Conservation (phyloP, 306 rosid species). For the Vachellia pachyceras region DNA sequence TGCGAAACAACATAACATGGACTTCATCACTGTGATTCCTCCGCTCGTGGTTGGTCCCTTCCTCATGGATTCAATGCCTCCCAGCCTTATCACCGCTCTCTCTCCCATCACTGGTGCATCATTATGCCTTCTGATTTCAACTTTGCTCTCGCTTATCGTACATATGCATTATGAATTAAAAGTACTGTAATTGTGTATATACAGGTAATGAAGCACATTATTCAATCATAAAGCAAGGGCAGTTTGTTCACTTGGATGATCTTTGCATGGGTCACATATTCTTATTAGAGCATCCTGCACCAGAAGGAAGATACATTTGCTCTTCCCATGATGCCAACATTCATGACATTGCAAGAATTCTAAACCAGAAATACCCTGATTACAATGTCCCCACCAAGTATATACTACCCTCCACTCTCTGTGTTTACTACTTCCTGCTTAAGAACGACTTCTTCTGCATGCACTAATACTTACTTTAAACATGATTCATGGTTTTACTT, state of each 20-base stretch:
- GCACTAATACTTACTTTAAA: too few species aligned
- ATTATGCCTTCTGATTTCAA: neutral
- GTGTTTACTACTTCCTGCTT: too few species aligned
- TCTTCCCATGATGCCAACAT: conserved; percentile 62
- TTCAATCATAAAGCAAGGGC: conserved; percentile 64
- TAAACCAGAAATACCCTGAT: conserved; percentile 53
- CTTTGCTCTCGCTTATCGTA: neutral
- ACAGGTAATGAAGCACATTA: conserved; percentile 68
- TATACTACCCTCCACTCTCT: neutral
- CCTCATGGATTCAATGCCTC: conserved; percentile 68
- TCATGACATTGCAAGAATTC: conserved; percentile 59
- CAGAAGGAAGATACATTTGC: conserved; percentile 75
- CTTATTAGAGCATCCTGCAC: conserved; percentile 62
- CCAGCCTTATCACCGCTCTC: conserved; percentile 72
- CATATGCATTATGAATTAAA: neutral
- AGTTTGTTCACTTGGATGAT: conserved; percentile 73
- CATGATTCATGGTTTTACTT: too few species aligned
- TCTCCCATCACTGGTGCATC: conserved; percentile 58
- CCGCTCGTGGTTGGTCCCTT: conserved; percentile 77
- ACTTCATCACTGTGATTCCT: conserved; percentile 65
- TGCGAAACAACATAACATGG: conserved; percentile 61
- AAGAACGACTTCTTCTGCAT: neutral
- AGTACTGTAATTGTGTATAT: neutral
- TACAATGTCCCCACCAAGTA: conserved; percentile 67
- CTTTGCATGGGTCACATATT: conserved; percentile 70